A percentile compares a stretch with the other conserved stretches of the same genome.
Conservation (phyloP, 129 eudicot genomes). For the Helianthus annuus region HanXRQr2.0-SUNRISE NC_035437.2:6124622-6125121, state of each 20-base stretch:
- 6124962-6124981: slow-evolving; percentile 21
- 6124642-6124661: no score
- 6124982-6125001: slow-evolving; percentile 24
- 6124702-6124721: not conserved
- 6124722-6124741: slow-evolving; percentile 9
- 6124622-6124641: not conserved
- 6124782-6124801: not conserved
- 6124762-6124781: no score
- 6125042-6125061: slow-evolving; percentile 19
- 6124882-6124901: not conserved
- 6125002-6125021: slow-evolving; percentile 4
- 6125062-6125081: slow-evolving; percentile 17
- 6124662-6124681: no score
- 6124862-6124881: slow-evolving; percentile 12
- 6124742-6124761: slow-evolving; percentile 8
- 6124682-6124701: no score
- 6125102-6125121: slow-evolving; percentile 16
- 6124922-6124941: not conserved
- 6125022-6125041: slow-evolving; percentile 30
- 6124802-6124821: not conserved
- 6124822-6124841: not conserved
- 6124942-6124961: slow-evolving; percentile 23
- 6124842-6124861: not conserved
- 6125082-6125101: slow-evolving; percentile 21
- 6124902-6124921: not conserved